Evolutionary conservation across 371 early-diverging fungal genomes (phyloP).

Genomic region (Polyrhizophydium stewartii): DNA sequence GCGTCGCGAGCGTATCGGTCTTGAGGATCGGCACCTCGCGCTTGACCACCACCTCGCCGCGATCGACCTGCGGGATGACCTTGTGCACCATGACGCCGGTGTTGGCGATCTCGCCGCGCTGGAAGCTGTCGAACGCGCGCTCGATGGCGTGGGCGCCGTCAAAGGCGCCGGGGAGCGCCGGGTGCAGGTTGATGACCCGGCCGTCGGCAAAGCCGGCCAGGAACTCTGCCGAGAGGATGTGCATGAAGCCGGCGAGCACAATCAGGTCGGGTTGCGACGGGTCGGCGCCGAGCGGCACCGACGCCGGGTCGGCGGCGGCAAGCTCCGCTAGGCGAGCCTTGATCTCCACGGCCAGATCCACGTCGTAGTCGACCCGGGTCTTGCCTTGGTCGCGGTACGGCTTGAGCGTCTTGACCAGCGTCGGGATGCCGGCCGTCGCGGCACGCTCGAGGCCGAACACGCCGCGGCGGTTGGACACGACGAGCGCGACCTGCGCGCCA

Average conservation of each 20-base stretch:
- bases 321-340: constrained; percentile 15
- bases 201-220: constrained; percentile 59
- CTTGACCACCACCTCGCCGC: constrained; percentile 81
- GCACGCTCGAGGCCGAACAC: constrained; percentile 87
- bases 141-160: constrained; percentile 95
- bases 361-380: constrained; percentile 82
- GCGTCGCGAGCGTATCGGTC: constrained; percentile 69
- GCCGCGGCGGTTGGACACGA: constrained; percentile 72
- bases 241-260: constrained; percentile 97
- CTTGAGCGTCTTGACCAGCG: constrained; percentile 65
- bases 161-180: constrained; percentile 92
- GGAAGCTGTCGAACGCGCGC: constrained; percentile 80
- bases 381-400: constrained; percentile 73
- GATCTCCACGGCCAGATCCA: constrained; percentile 73
- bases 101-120: constrained; percentile 65
- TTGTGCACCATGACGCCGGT: constrained; percentile 97
- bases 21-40: constrained; percentile 69
- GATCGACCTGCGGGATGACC: constrained; percentile 92
- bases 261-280: constrained; percentile 34
- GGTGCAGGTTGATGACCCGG: constrained; percentile 92
- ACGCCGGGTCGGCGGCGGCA: background rate
- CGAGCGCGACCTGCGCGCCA: constrained; percentile 49
- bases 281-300: background rate
- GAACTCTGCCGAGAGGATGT: constrained; percentile 85
- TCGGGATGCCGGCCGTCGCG: constrained; percentile 73